phyloP scores from a whole-genome alignment of 2,329 filamentous ascomycete species.

The Ascochyta koolunga region DNA sequence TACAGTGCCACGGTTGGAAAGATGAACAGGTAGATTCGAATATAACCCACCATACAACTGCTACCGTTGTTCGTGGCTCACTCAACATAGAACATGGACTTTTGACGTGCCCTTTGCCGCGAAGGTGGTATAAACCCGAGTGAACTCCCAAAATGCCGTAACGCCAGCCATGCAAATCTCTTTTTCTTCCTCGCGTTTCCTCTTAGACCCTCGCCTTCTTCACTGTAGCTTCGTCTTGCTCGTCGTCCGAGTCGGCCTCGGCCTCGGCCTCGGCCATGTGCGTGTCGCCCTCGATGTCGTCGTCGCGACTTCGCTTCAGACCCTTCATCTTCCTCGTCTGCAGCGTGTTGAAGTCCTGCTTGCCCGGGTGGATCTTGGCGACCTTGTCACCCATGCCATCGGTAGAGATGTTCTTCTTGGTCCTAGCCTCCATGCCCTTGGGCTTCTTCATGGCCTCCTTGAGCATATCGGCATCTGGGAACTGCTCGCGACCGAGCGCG shows the following conservation, averaged over 20 bases:
- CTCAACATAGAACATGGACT: slow-evolving; percentile 4
- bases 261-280: slow-evolving; percentile 5
- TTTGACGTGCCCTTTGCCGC: slow-evolving; percentile 18
- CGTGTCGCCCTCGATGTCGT: slow-evolving; percentile 28
- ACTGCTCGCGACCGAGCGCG: slow-evolving; percentile 77
- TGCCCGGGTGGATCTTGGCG: slow-evolving; percentile 87
- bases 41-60: slow-evolving; percentile 10
- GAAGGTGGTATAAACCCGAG: slow-evolving; percentile 33
- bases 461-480: slow-evolving; percentile 77
- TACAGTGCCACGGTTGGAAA: background rate
- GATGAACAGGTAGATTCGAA: slow-evolving; percentile 10
- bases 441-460: slow-evolving; percentile 92
- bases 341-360: slow-evolving; percentile 83
- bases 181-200: background rate
- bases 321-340: slow-evolving; percentile 99
- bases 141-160: slow-evolving; percentile 30
- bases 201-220: slow-evolving; percentile 35
- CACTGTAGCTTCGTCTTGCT: slow-evolving; percentile 29
- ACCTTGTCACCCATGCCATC: slow-evolving; percentile 96
- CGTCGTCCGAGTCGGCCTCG: slow-evolving; percentile 5
- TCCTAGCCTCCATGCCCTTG: slow-evolving; percentile 73
- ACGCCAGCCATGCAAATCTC: slow-evolving; percentile 39
- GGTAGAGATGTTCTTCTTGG: slow-evolving; percentile 96
- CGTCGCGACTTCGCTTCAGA: slow-evolving; percentile 75
- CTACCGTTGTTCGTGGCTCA: background rate